phyloP scores from a whole-genome alignment of 1,139 yeast species.

The Taphrina populina region DNA sequence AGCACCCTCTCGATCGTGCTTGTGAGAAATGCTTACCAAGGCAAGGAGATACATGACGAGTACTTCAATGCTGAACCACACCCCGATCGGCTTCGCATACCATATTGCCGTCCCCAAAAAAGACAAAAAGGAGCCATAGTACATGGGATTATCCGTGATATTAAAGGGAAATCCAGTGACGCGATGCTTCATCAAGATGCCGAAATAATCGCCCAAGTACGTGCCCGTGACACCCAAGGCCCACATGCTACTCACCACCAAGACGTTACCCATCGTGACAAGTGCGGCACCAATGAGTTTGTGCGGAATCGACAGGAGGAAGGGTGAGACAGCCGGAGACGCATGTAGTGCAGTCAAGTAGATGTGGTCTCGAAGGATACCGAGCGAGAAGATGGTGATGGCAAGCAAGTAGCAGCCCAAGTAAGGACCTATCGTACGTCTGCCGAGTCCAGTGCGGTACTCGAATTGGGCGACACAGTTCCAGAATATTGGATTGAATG shows the following conservation, averaged over 20 bases:
- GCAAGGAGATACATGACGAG: constrained; percentile 81
- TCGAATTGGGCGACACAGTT: constrained; percentile 85
- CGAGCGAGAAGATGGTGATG: constrained; percentile 73
- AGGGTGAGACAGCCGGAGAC: neutral
- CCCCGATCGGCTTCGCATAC: constrained; percentile 84
- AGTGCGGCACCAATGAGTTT: constrained; percentile 51
- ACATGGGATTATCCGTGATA: constrained; percentile 91
- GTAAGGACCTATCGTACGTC: constrained; percentile 62
- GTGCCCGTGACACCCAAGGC: constrained; percentile 96
- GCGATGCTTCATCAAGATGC: constrained; percentile 84
- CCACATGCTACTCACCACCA: constrained; percentile 84
- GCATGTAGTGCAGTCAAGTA: constrained; percentile 58
- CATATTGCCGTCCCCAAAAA: constrained; percentile 88
- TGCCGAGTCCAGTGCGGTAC: constrained; percentile 74
- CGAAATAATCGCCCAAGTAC: constrained; percentile 94
- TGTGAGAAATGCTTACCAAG: constrained; percentile 44
- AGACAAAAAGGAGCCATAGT: constrained; percentile 83
- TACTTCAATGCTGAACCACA: constrained; percentile 69
- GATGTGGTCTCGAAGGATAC: constrained; percentile 74
- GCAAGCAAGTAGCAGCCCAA: constrained; percentile 85
- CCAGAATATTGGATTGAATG: constrained; percentile 95
- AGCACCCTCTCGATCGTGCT: neutral
- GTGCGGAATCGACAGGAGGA: constrained; percentile 24
- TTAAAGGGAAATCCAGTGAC: constrained; percentile 95
- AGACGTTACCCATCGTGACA: constrained; percentile 70